Conservation (phyloP, 1,139 yeast species). For the Saccharomycopsis crataegensis region DNA sequence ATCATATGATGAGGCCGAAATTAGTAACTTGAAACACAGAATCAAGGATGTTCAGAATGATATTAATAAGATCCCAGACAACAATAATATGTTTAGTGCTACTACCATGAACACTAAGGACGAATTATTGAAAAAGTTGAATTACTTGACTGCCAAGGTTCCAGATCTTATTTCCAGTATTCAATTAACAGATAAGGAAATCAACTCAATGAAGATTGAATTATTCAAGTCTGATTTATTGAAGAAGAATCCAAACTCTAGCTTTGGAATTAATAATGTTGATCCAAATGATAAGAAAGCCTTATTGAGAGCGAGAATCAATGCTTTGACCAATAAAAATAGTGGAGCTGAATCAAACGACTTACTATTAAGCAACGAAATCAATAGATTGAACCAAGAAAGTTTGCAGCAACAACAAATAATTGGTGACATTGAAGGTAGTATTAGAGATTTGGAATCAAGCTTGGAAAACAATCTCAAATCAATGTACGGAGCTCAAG, state of each 20-base stretch:
- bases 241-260: slow-evolving; percentile 56
- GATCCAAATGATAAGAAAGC: slow-evolving; percentile 85
- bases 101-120: slow-evolving; percentile 33
- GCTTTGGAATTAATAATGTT: slow-evolving; percentile 49
- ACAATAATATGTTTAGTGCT: slow-evolving; percentile 25
- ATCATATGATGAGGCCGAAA: slow-evolving; percentile 32
- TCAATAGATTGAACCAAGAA: slow-evolving; percentile 48
- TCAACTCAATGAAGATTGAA: slow-evolving; percentile 62
- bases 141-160: slow-evolving; percentile 54
- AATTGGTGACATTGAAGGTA: slow-evolving; percentile 64
- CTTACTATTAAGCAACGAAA: slow-evolving; percentile 48
- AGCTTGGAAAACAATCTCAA: slow-evolving; percentile 46
- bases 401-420: slow-evolving; percentile 47
- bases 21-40: slow-evolving; percentile 55
- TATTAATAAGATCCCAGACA: slow-evolving; percentile 31
- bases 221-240: slow-evolving; percentile 47
- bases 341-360: slow-evolving; percentile 47
- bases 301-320: slow-evolving; percentile 75
- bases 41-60: slow-evolving; percentile 50
- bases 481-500: slow-evolving; percentile 32
- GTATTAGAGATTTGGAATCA: slow-evolving; percentile 64
- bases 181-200: slow-evolving; percentile 54
- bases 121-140: slow-evolving; percentile 43
- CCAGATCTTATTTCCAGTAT: slow-evolving; percentile 64
- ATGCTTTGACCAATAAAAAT: slow-evolving; percentile 67